Base-by-base conservation (phyloP, 2,329 filamentous ascomycete species). In the Rhinocladiella similis region DNA sequence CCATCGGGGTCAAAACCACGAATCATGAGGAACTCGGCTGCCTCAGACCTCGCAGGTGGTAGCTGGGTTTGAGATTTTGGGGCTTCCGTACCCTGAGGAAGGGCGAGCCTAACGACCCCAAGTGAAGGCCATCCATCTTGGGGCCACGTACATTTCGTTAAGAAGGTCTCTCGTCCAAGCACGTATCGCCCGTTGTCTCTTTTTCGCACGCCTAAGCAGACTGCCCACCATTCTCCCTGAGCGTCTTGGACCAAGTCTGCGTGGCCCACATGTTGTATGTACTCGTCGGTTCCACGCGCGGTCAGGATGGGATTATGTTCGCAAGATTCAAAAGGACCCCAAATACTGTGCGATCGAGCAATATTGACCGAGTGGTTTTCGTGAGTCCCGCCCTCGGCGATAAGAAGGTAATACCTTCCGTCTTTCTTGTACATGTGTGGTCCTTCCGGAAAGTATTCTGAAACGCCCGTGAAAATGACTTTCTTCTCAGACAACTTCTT, bases 361-460 rank as follows among this genome's bases (percentile, higher is more conserved):
- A 79, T 77, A 0, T 75, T 79, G 25, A 76, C 76, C 73, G 76
- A 78, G 60, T 82, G 80, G 5, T 73, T 68, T 1, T 75, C 62
- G 1, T 75, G 75, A 0, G 81, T 83, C 2, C 81, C 81, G 36
- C 80, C 80, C 67, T 84, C 81, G 0, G 80, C 79, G 0, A 77
- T 77, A 16, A 83, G 68, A 1, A 83, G 69, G 57, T 83, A 83
- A 61, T 81, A 83, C 58, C 73, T 83, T 0, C 69, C 73, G 19
- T 80, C 79, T 29, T 77, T 77, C 41, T 72, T 74, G 64, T 80
- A 80, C 22, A 84, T 75, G 47, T 83, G 81, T 0, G 82, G 81
- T 0, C 81, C 83, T 60, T 84, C 82, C 0, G 82, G 69, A 66
- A 75, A 63, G 59, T 73, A 51, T 49, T 67, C 74, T 0, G 75